Evolutionary conservation across 352 stramenopile genomes (phyloP).

Genomic region (Thraustochytrium sp.): DNA sequence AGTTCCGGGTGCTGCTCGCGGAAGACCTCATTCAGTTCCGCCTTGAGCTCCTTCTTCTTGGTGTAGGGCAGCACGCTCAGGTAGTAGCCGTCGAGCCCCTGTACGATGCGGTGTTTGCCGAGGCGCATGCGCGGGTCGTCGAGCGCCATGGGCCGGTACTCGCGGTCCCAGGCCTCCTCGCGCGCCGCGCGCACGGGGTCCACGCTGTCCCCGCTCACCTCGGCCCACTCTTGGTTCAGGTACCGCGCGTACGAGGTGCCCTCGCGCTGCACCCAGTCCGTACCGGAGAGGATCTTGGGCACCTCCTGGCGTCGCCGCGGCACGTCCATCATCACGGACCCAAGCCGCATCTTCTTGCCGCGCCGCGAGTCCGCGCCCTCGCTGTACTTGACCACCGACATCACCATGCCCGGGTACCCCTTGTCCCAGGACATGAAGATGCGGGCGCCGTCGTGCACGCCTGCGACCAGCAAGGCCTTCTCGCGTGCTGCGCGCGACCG

Average conservation of each 20-base stretch:
- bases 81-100: slow-evolving; percentile 70
- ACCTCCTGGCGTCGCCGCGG: slow-evolving; percentile 52
- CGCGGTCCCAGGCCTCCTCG: slow-evolving; percentile 67
- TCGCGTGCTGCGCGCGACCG: not conserved
- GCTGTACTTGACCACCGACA: slow-evolving; percentile 35
- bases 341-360: slow-evolving; percentile 56
- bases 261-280: not conserved
- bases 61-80: slow-evolving; percentile 77
- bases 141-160: slow-evolving; percentile 52
- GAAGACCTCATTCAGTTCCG: slow-evolving; percentile 79
- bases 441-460: slow-evolving; percentile 48
- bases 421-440: slow-evolving; percentile 71
- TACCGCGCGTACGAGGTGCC: slow-evolving; percentile 32
- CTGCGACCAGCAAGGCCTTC: not conserved
- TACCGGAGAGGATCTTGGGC: not conserved
- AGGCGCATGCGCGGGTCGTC: not conserved
- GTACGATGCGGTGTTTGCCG: slow-evolving; percentile 48
- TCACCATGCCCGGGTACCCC: slow-evolving; percentile 59
- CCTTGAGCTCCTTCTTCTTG: slow-evolving; percentile 76
- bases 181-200: slow-evolving; percentile 44
- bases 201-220: not conserved
- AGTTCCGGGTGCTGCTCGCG: slow-evolving; percentile 79
- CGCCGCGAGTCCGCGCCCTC: not conserved
- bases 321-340: slow-evolving; percentile 63
- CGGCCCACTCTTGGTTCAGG: not conserved